Base-by-base conservation (phyloP, 495 filamentous ascomycete genomes). In the Penicillium steckii region DNA sequence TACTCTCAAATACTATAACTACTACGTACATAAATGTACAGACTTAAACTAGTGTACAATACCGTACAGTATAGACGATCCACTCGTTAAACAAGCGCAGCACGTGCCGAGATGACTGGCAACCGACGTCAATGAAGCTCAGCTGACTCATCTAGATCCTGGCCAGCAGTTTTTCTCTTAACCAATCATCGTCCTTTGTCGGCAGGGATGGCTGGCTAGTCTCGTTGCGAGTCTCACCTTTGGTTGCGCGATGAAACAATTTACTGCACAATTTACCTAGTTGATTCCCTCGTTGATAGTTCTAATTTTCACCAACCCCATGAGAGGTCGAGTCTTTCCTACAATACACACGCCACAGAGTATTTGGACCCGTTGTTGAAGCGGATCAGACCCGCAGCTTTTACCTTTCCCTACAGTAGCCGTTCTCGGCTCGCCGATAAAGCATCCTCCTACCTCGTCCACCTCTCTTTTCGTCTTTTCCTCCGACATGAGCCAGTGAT, bases 401-500 rank as follows among this genome's bases (percentile, higher is more conserved):
- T n/a, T n/a, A n/a, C n/a, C n/a, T n/a, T n/a, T n/a, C 33, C 33
- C 48, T 37, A 49, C 33, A 25, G 50, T 56, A 38, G 40, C 58
- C 58, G 55, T 55, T 52, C 52, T 53, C 53, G 50, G 50, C 48
- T 17, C 47, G 38, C 46, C 54, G 52, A 55, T 51, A 61, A 48
- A 53, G 46, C 45, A 44, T 57, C 50, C 45, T 37, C 25, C 29
- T 21, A 9, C 40, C 44, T 4, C 25, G 13, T 17, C 21, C 18
- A 23, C 53, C 49, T 56, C 26, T 51, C 12, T 45, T 52, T 50
- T 37, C 29, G 24, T 24, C 44, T 32, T 22, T 38, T 45, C 17
- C 48, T 49, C 45, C 60, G 52, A 23, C 48, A 62, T 66, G 60
- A 57, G 54, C 43, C 23, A 53, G 61, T 55, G 46, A 56, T 30